phyloP scores from a whole-genome alignment of 306 rosid genomes.

The Trifolium repens region DNA sequence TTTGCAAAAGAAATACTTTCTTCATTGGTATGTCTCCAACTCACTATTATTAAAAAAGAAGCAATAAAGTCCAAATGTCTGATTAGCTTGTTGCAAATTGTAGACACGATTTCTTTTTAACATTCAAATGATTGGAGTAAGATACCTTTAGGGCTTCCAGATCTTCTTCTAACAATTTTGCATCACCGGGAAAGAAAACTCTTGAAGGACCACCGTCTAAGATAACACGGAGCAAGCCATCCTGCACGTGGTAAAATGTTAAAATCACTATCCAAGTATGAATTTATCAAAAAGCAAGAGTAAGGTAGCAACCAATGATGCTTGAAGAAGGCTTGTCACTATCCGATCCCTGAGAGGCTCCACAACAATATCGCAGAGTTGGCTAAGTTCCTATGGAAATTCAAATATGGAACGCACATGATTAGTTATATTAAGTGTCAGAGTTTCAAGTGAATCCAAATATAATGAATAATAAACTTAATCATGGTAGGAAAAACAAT shows the following conservation, averaged over 20 bases:
- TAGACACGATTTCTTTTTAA: slow-evolving; percentile 5
- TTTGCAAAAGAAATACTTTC: no score
- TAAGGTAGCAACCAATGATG: slow-evolving; percentile 72
- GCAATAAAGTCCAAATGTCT: slow-evolving; percentile 10
- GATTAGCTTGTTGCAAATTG: slow-evolving; percentile 30
- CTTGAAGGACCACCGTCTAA: slow-evolving; percentile 92
- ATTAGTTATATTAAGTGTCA: slow-evolving; percentile 19
- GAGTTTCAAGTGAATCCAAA: slow-evolving; percentile 33
- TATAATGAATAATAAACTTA: not conserved
- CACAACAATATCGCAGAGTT: slow-evolving; percentile 84
- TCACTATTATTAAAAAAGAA: not conserved
- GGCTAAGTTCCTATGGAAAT: slow-evolving; percentile 76
- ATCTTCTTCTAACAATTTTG: slow-evolving; percentile 90
- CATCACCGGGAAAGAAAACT: slow-evolving; percentile 67
- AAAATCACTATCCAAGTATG: slow-evolving; percentile 33
- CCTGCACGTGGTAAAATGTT: slow-evolving; percentile 56
- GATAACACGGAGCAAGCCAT: slow-evolving; percentile 90
- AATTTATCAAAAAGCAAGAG: slow-evolving; percentile 32
- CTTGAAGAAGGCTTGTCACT: slow-evolving; percentile 99
- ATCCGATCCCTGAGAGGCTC: slow-evolving; percentile 96
- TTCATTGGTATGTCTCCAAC: not conserved
- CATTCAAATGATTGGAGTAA: slow-evolving; percentile 31
- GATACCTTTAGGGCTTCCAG: slow-evolving; percentile 89
- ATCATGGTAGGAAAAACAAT: not conserved
- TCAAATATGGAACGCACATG: slow-evolving; percentile 37